Base-by-base conservation (phyloP, 768 basidiomycete species). In the Imleria badia region DNA sequence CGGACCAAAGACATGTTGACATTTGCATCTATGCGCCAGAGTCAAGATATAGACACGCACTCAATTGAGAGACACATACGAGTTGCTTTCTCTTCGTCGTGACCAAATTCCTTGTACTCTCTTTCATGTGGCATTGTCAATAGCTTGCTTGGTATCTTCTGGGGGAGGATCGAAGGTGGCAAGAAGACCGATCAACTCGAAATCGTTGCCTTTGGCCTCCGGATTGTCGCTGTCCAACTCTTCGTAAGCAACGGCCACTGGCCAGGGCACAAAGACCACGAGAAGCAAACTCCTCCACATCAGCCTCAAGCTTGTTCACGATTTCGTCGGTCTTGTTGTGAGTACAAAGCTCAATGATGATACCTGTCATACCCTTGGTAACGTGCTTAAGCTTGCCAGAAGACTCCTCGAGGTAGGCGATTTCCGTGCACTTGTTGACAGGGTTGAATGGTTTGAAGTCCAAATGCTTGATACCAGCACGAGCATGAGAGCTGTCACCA, bases 371-470 rank as follows among this genome's bases (percentile, higher is more conserved):
- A 72, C 96, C 96, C 87, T 98, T 98, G 71, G 96, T 97, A 67
- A 96, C 96, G 66, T 96, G 92, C 85, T 96, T 97, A 63, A 98
- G 83, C 73, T 89, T 92, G 74, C 96, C 96, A n/a, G 90, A 80
- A 8, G 92, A 81, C 73, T 94, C 88, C 72, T 97, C 95, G 45
- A 84, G 87, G 79, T 98, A 98, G 45, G 96, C 98, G 72, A 96
- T 95, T 78, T 98, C 96, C 55, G 96, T 98, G 68, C 95, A 92
- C 82, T 98, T 98, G 82, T 96, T 94, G 64, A 95, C 93, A 47
- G 96, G 96, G 81, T 98, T 97, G 84, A 98, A 98, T 6, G 95
- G 95, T 81, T 97, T 98, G 83, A 98, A 98, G 75, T 98, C 95
- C 69, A 98, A 81, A 42, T 98, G 86, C 71, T 91, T 94, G 78